Conservation (phyloP, 2,329 filamentous ascomycete species). For the Fusarium solani-melongenae region DNA sequence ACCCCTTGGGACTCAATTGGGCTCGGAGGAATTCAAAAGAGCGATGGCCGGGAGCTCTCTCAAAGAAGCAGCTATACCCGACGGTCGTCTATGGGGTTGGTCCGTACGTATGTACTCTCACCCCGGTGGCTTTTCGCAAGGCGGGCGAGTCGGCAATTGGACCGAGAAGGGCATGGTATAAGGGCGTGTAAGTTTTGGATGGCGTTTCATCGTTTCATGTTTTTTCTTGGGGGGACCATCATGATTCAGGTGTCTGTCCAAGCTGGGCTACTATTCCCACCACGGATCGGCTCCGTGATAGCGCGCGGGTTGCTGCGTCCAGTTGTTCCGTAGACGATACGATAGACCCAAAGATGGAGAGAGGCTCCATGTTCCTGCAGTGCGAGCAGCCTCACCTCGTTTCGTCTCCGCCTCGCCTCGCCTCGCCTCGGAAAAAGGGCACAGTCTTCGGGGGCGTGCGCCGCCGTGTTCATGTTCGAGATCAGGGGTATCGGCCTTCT, state of each 20-base stretch:
- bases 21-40: background rate
- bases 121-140: constrained; percentile 4
- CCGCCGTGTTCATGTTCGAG: background rate
- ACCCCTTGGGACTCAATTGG: constrained; percentile 24
- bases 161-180: constrained; percentile 27
- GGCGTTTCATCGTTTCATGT: constrained; percentile 33
- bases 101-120: constrained; percentile 3
- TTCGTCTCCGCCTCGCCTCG: background rate
- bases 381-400: constrained; percentile 1
- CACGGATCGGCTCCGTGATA: background rate
- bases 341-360: background rate
- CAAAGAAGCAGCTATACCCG: background rate
- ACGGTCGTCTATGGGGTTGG: background rate
- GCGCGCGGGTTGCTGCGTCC: background rate
- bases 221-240: background rate
- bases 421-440: background rate
- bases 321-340: background rate
- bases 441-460: background rate
- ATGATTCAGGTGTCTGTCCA: background rate
- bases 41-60: background rate
- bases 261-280: background rate
- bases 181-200: constrained; percentile 30
- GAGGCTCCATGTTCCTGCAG: constrained; percentile 13
- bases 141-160: constrained; percentile 7
- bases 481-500: constrained; percentile 11